Conservation (phyloP, 345 rosid genomes). For the Reutealis trisperma region DNA sequence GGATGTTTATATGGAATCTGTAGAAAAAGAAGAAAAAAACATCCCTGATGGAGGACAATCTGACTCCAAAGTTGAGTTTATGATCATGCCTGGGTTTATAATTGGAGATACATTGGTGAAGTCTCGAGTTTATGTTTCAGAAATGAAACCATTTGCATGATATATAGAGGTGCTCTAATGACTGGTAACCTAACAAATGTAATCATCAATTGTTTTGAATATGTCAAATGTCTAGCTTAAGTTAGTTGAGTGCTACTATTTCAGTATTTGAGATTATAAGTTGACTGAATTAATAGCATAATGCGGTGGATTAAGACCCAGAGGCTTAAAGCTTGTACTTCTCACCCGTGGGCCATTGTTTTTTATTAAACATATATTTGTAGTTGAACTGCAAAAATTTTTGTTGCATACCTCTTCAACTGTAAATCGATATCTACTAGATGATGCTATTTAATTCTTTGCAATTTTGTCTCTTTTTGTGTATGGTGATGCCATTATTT, state of each 20-base stretch:
- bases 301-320: constrained; percentile 1
- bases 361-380: neutral
- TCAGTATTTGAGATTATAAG: constrained; percentile 5
- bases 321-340: constrained; percentile 6
- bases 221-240: constrained; percentile 4
- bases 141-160: constrained; percentile 9
- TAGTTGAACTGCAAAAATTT: constrained; percentile 11
- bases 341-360: neutral
- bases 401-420: constrained; percentile 15
- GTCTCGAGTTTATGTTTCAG: constrained; percentile 54
- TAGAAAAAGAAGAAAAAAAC: constrained; percentile 20
- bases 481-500: neutral
- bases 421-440: constrained; percentile 24
- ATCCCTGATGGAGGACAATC: constrained; percentile 17
- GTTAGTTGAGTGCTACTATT: constrained; percentile 10
- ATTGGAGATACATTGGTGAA: constrained; percentile 42
- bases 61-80: constrained; percentile 47
- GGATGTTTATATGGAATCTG: constrained; percentile 47
- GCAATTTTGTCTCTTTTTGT: neutral
- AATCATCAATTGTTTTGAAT: constrained; percentile 7
- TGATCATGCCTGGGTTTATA: constrained; percentile 65
- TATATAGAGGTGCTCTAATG: neutral
- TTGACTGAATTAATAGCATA: neutral
- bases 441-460: neutral
- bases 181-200: constrained; percentile 5